Evolutionary conservation across 208 protist species (phyloP).

Genomic region (Leishmania aethiopica): DNA sequence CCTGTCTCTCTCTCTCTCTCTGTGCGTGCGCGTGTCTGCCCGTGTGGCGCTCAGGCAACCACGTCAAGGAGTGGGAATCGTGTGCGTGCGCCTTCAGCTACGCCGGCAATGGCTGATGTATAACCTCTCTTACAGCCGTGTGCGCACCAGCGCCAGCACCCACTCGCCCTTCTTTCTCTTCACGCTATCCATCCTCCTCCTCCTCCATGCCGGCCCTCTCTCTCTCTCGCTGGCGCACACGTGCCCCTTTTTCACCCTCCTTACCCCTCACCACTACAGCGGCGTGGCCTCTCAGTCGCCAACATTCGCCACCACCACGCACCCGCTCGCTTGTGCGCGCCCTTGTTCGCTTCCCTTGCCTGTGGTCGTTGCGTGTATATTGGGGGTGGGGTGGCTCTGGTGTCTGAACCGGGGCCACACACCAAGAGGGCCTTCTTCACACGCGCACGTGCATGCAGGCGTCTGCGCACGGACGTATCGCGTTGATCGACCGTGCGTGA

Average conservation of each 20-base stretch:
- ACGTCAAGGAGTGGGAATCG: neutral
- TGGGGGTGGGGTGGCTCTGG: neutral
- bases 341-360: neutral
- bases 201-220: neutral
- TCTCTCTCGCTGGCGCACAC: neutral
- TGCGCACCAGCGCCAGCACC: neutral
- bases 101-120: neutral
- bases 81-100: neutral
- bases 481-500: neutral
- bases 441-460: neutral
- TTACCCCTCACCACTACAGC: neutral
- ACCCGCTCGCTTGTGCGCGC: neutral
- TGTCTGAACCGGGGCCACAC: neutral
- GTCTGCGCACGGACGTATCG: neutral
- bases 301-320: neutral
- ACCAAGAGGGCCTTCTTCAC: neutral
- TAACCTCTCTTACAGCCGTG: neutral
- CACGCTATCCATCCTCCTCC: too few species aligned
- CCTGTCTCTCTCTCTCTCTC: neutral
- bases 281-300: neutral
- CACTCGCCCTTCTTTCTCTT: neutral
- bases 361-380: neutral
- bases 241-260: neutral
- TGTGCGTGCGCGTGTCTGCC: neutral
- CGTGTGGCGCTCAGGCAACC: neutral